Conservation (phyloP, 331 rosid genomes). For the Pyrus hybrid region DNA sequence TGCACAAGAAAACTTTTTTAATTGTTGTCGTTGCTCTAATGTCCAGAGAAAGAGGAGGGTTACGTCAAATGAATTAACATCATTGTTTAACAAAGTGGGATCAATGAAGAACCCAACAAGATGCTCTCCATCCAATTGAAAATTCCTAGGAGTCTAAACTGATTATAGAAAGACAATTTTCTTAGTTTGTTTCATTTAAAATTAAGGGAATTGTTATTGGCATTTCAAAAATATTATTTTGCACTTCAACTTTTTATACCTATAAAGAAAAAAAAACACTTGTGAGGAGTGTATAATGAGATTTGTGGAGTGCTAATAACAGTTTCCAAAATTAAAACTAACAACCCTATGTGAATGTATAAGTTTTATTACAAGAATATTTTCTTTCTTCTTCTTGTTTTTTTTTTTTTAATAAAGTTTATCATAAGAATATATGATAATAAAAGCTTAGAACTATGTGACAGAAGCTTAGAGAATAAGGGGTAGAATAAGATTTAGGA, state of each 20-base stretch:
- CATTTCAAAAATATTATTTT: too few relatives aligned
- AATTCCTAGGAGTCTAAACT: background rate
- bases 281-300: too few relatives aligned
- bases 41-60: background rate
- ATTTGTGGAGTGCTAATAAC: too few relatives aligned
- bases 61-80: background rate
- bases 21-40: background rate
- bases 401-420: background rate
- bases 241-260: too few relatives aligned
- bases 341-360: background rate
- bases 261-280: too few relatives aligned
- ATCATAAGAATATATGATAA: too few relatives aligned
- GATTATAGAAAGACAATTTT: background rate
- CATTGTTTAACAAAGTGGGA: background rate
- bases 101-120: background rate
- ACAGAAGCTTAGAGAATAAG: too few relatives aligned
- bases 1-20: constrained; percentile 3
- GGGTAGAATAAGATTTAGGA: too few relatives aligned
- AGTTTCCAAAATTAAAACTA: too few relatives aligned
- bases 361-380: background rate
- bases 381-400: too few relatives aligned
- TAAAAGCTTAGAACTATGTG: too few relatives aligned
- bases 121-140: constrained; percentile 7
- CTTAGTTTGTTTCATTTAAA: background rate
- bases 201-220: too few relatives aligned